phyloP scores from a whole-genome alignment of 2,329 filamentous ascomycete genomes.

The Fusarium sublunatum region DNA sequence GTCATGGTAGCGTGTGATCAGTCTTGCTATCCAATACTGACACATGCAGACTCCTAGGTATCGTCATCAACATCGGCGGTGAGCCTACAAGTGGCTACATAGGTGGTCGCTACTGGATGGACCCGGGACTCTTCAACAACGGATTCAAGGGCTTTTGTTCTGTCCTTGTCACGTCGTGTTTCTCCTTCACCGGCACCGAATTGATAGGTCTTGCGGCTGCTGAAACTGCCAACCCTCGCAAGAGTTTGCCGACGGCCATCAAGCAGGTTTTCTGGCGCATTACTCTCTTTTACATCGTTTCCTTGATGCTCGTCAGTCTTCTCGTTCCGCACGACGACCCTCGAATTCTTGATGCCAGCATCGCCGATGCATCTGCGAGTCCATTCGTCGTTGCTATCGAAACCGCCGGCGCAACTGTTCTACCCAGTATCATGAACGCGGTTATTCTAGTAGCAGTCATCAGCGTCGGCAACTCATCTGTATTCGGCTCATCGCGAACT shows the following conservation, averaged over 20 bases:
- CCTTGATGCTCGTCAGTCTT: slow-evolving; percentile 81
- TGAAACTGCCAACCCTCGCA: slow-evolving; percentile 81
- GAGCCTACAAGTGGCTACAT: slow-evolving; percentile 79
- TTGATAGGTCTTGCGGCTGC: slow-evolving; percentile 80
- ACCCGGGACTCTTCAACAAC: slow-evolving; percentile 85
- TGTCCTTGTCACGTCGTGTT: slow-evolving; percentile 80
- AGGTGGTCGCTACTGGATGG: slow-evolving; percentile 78
- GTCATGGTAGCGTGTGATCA: no score
- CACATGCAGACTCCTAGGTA: slow-evolving; percentile 74
- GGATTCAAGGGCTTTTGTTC: slow-evolving; percentile 83
- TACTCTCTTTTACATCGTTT: slow-evolving; percentile 87
- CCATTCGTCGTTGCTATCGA: slow-evolving; percentile 94
- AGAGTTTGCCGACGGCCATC: slow-evolving; percentile 86
- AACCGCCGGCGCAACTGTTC: slow-evolving; percentile 81
- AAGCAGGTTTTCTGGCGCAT: slow-evolving; percentile 98
- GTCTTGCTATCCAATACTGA: not conserved
- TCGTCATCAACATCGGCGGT: slow-evolving; percentile 86
- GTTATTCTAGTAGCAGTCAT: slow-evolving; percentile 93
- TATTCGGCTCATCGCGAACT: slow-evolving; percentile 93
- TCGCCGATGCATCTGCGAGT: slow-evolving; percentile 76
- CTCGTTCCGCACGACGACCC: slow-evolving; percentile 79
- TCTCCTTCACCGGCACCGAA: slow-evolving; percentile 80
- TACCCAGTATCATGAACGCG: slow-evolving; percentile 90
- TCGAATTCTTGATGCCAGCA: slow-evolving; percentile 68
- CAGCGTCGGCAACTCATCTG: slow-evolving; percentile 89